Conservation (phyloP, 352 stramenopile species). For the Globisporangium lucens region DNA sequence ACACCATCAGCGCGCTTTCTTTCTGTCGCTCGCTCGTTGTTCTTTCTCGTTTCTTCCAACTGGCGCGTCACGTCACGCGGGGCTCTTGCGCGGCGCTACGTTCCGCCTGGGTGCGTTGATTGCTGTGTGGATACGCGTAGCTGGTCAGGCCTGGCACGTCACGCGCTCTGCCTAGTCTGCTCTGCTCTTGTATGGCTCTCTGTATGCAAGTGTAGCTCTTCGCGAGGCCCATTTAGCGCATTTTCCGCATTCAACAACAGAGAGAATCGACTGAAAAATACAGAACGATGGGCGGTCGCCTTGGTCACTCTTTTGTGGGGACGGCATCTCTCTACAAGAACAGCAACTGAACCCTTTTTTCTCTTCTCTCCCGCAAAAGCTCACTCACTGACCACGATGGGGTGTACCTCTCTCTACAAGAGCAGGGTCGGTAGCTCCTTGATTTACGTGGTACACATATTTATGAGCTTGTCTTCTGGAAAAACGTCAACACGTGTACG, state of each 20-base stretch:
- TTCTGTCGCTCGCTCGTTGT: conserved; percentile 1
- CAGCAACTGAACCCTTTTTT: conserved; percentile 1
- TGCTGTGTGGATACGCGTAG: not conserved
- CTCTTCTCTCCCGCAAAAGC: not conserved
- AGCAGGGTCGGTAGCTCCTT: not conserved
- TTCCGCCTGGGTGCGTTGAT: not conserved
- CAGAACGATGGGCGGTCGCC: conserved; percentile 2
- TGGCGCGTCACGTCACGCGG: not conserved
- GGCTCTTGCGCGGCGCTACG: not conserved
- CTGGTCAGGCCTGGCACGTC: not conserved
- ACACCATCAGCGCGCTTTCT: not conserved
- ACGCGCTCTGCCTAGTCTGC: not conserved
- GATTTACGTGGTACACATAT: not conserved
- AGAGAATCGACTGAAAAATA: not conserved
- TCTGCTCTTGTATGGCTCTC: not conserved
- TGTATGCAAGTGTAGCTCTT: not conserved
- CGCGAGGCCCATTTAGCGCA: not conserved
- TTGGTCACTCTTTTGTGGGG: not conserved
- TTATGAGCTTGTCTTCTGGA: not conserved
- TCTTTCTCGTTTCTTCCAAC: not conserved
- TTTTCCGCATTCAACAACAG: not conserved
- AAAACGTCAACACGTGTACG: too few relatives aligned
- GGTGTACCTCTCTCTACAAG: not conserved
- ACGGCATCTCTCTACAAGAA: conserved; percentile 5
- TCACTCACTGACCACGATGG: not conserved